A percentile compares a stretch with the other conserved stretches of the same genome.
These are phyloP conservation scores for Conringia planisiliqua DNA, from an alignment of 345 rosid genomes.

Conservation along the genomic window DNA sequence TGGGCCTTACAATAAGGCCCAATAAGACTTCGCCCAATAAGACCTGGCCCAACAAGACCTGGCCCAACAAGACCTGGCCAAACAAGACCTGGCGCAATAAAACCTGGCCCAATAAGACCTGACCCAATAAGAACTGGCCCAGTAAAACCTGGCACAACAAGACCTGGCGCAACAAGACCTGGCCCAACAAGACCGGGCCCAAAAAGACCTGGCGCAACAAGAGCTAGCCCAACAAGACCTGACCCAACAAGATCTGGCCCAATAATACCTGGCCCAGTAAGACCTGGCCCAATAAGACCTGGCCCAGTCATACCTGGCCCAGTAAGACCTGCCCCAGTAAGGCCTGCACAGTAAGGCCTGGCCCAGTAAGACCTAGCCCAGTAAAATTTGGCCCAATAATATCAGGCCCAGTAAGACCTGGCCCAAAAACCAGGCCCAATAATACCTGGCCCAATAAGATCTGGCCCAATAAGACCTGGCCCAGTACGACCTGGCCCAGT, in stretches of 20 bases:
- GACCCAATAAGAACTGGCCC: not conserved
- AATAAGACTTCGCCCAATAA: not conserved
- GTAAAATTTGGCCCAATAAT: too few species aligned
- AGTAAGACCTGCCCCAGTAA: not conserved
- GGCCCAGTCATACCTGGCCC: not conserved
- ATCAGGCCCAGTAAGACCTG: not conserved
- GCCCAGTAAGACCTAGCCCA: not conserved
- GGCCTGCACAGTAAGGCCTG: too few species aligned
- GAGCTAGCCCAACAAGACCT: not conserved
- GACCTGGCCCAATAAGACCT: not conserved
- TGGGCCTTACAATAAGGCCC: slow-evolving; percentile 14
- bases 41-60: not conserved
- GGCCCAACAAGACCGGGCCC: not conserved
- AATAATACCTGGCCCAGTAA: not conserved
- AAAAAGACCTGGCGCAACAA: not conserved
- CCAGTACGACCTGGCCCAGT: not conserved
- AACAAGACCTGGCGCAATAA: not conserved
- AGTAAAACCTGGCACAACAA: too few species aligned
- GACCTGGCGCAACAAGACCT: not conserved
- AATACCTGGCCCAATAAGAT: not conserved
- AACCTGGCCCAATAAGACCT: not conserved
- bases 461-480: not conserved
- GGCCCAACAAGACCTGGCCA: too few species aligned
- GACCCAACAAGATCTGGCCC: not conserved
- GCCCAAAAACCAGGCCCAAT: too few species aligned